A percentile compares a stretch with the other conserved stretches of the same genome.
Conservation (phyloP, 2,329 filamentous ascomycete species). For the Penicillium capsulatum region DNA sequence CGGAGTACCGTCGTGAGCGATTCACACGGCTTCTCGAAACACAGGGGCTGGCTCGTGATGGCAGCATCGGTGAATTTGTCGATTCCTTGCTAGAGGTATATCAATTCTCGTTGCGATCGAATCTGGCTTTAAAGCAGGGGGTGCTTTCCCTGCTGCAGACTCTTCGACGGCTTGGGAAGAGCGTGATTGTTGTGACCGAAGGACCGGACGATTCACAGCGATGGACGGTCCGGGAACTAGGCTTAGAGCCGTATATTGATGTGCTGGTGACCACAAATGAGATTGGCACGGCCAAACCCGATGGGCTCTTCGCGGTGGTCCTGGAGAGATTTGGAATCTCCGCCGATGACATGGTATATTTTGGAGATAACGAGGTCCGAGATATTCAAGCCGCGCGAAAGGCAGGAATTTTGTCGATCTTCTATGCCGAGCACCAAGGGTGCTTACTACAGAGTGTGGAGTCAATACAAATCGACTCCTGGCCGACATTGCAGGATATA, state of each 20-base stretch:
- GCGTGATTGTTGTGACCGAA: constrained; percentile 46
- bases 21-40: constrained; percentile 34
- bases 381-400: constrained; percentile 26
- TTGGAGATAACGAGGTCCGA: constrained; percentile 27
- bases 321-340: constrained; percentile 21
- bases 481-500: constrained; percentile 8
- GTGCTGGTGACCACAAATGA: constrained; percentile 34
- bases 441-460: not conserved
- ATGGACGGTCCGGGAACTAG: constrained; percentile 39
- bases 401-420: constrained; percentile 24
- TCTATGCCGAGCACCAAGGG: constrained; percentile 17
- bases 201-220: constrained; percentile 48
- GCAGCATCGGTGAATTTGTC: not conserved
- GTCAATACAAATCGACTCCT: constrained; percentile 12
- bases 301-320: constrained; percentile 29
- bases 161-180: constrained; percentile 37
- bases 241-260: constrained; percentile 26
- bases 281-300: constrained; percentile 29
- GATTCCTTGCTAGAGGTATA: constrained; percentile 15
- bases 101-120: constrained; percentile 5
- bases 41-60: constrained; percentile 8
- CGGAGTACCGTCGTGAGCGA: constrained; percentile 42
- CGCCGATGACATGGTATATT: constrained; percentile 22
- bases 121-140: constrained; percentile 37
- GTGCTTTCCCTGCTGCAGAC: constrained; percentile 33